Percentiles rank a stretch among this genome's conserved stretches.
These are phyloP conservation scores for Neurospora sp. DNA, from an alignment of 495 filamentous ascomycete genomes.

Conservation along the genomic window DNA sequence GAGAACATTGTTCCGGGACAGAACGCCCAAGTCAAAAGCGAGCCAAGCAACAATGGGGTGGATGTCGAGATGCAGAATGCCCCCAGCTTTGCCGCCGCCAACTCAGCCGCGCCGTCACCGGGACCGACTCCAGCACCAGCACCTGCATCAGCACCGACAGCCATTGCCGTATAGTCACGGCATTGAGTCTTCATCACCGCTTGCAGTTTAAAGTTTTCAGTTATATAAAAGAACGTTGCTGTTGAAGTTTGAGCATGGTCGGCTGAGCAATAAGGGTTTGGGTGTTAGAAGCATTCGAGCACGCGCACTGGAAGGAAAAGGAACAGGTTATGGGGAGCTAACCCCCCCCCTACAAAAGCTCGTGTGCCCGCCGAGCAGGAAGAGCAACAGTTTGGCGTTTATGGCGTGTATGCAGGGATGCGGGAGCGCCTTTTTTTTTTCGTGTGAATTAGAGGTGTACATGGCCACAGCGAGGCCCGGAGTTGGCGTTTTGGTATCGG, in stretches of 20 bases:
- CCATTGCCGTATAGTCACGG: background rate
- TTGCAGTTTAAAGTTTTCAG: background rate
- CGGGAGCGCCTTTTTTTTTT: background rate
- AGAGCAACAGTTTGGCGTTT: background rate
- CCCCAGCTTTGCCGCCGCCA: constrained; percentile 28
- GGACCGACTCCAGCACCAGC: constrained; percentile 4
- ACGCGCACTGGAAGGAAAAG: background rate
- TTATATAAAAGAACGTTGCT: background rate
- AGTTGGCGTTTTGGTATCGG: background rate
- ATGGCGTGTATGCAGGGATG: background rate
- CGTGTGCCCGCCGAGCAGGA: background rate
- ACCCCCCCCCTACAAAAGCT: background rate
- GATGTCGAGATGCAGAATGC: constrained; percentile 37
- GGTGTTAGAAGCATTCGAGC: background rate
- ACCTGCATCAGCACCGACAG: background rate
- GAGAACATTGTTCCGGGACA: constrained; percentile 47
- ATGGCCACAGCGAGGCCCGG: background rate
- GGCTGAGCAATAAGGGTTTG: background rate
- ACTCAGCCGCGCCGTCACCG: constrained; percentile 31
- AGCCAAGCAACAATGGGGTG: constrained; percentile 54
- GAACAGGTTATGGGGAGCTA: background rate
- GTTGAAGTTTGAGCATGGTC: background rate
- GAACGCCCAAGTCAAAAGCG: constrained; percentile 58
- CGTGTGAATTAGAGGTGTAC: background rate
- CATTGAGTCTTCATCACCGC: background rate